These are phyloP conservation scores for Thalassiosira pacifica DNA, from an alignment of 352 stramenopile genomes.

Conservation along the genomic window DNA sequence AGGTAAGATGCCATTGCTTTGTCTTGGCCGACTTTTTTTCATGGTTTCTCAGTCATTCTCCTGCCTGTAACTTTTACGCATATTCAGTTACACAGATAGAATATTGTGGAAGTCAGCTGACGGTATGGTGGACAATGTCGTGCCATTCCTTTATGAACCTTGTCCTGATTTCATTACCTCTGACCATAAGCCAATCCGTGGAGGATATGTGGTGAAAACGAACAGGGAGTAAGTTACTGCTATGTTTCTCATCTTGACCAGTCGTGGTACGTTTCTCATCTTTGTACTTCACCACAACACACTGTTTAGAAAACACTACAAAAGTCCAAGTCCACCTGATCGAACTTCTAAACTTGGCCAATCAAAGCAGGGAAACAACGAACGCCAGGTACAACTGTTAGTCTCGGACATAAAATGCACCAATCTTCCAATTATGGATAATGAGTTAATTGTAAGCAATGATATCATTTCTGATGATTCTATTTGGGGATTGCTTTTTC, in stretches of 20 bases:
- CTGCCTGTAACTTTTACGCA: constrained; percentile 1
- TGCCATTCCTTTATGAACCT: constrained; percentile 76
- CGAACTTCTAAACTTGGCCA: too few species aligned
- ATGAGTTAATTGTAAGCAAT: too few species aligned
- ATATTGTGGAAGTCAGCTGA: constrained; percentile 81
- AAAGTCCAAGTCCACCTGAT: too few species aligned
- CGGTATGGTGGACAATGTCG: constrained; percentile 63
- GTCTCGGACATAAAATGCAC: constrained; percentile 68
- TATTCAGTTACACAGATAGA: constrained; percentile 74
- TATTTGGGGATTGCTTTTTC: too few species aligned
- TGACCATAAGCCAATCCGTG: constrained; percentile 84
- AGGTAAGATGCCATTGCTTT: constrained; percentile 42
- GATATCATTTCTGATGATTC: too few species aligned
- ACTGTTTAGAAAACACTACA: too few species aligned
- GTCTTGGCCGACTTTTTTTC: constrained; percentile 1
- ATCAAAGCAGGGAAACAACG: constrained; percentile 12
- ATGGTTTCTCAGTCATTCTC: not conserved
- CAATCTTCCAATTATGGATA: constrained; percentile 67
- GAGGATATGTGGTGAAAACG: constrained; percentile 69
- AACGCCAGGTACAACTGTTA: constrained; percentile 60
- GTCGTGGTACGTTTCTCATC: not conserved
- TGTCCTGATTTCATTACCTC: constrained; percentile 74
- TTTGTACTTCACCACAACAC: too few species aligned
- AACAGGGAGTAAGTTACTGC: constrained; percentile 49
- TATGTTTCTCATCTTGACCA: not conserved